A percentile compares a stretch with the other conserved stretches of the same genome.
These are phyloP conservation scores for Murraya koenigii DNA, from an alignment of 345 rosid species.

Conservation along the genomic window DNA sequence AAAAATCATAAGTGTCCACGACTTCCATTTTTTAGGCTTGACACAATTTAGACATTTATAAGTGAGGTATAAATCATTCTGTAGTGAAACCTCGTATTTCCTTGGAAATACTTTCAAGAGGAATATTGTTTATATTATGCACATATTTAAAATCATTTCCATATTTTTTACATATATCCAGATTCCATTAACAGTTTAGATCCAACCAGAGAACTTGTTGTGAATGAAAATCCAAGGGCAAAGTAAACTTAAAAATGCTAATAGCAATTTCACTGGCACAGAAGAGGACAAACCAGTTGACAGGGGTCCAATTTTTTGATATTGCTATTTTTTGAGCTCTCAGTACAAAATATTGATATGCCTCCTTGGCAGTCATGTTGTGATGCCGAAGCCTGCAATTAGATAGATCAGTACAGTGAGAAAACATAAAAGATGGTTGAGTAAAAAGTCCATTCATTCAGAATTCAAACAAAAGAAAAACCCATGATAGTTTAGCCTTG, in stretches of 20 bases:
- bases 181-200: not conserved
- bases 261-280: not conserved
- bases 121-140: not conserved
- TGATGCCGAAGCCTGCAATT: constrained; percentile 67
- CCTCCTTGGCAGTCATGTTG: constrained; percentile 52
- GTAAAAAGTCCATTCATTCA: not conserved
- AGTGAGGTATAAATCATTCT: not conserved
- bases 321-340: constrained; percentile 63
- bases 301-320: constrained; percentile 54
- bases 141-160: not conserved
- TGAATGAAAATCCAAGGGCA: not conserved
- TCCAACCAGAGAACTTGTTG: not conserved
- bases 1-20: constrained; percentile 8
- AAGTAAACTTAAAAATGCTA: not conserved
- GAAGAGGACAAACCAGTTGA: constrained; percentile 46
- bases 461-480: not conserved
- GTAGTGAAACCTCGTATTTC: not conserved
- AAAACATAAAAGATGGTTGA: not conserved
- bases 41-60: not conserved
- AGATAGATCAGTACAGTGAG: constrained; percentile 15
- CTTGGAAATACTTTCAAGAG: not conserved
- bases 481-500: not conserved
- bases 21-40: not conserved
- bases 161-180: not conserved
- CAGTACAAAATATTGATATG: constrained; percentile 50